phyloP scores from a whole-genome alignment of 208 protist genomes.

The Acanthamoeba rhysodes region DNA sequence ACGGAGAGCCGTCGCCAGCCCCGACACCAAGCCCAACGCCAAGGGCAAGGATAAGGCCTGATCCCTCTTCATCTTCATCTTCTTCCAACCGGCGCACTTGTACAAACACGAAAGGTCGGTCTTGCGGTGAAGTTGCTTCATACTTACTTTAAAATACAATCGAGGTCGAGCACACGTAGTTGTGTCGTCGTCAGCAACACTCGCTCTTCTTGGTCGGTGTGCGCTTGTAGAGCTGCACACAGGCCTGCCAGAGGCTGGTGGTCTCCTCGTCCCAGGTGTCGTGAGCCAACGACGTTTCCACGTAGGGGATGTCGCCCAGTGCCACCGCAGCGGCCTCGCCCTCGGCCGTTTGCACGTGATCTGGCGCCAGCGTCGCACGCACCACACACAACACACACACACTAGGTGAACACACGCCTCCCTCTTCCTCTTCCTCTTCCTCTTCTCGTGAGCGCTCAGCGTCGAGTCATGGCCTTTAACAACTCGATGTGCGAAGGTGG shows the following conservation, averaged over 20 bases:
- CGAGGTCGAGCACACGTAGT: background rate
- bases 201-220: background rate
- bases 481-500: too few relatives aligned
- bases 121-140: background rate
- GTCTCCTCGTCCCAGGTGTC: slow-evolving; percentile 42
- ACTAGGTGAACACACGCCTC: background rate
- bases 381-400: background rate
- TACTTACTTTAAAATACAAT: background rate
- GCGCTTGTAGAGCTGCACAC: slow-evolving; percentile 31
- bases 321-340: slow-evolving; percentile 14
- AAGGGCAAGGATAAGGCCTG: slow-evolving; percentile 14
- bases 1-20: background rate
- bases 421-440: background rate
- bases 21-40: background rate
- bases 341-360: slow-evolving; percentile 51
- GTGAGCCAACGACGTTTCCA: slow-evolving; percentile 32
- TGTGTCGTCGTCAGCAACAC: background rate
- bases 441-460: background rate
- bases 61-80: background rate
- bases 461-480: too few relatives aligned
- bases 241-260: background rate
- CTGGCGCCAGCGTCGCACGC: background rate
- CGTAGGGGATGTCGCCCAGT: background rate
- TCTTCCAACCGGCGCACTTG: background rate
- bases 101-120: background rate